Evolutionary conservation across 306 rosid genomes (phyloP), one percentile per base, ranked within the genome.

Genomic region (Aeschynomene evenia): DNA sequence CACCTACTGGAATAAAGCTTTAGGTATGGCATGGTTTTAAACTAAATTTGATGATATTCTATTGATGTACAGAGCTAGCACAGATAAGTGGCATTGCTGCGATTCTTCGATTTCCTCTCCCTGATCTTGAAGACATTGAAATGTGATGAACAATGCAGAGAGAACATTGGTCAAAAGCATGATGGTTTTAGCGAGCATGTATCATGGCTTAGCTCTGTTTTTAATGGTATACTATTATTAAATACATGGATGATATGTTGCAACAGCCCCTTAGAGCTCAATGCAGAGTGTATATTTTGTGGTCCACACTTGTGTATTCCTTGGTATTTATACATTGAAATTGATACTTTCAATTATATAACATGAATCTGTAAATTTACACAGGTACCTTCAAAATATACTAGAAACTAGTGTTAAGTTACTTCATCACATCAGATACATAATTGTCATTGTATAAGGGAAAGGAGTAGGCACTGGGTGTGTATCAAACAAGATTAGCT

Each of bases 101-200:
- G 39, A 78, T 94, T 63, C 96, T 94, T 69, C 96, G 97, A 62
- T 94, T 88, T 70, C 99, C 99, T 51, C 89, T 94, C 62, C 99
- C 99, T 4, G 99, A 91, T 66, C 87, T 94, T 48, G 99, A 94
- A 66, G 99, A 91, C 76, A 78, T 91, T 29, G 99, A 90, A 79
- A 91, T 88, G 99, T 91, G 81, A 83, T 68, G 51, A 19, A 52
- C 40, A 39, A 37, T 24, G 69, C 37, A 26, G 39, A 55, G 37
- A 55, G 19, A 13, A 55, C 19, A 24, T 71, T 20, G 63, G 53
- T 54, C 49, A 28, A n/a, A n/a, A 52, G 71, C 46, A 61, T 29
- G 60, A 15, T 58, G 63, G 51, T 22, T 52, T 59, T 59, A 63
- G 24, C 22, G 4, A 24, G 37, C 26, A 46, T 46, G 19, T 43